Conservation (phyloP, 164 flowering plant species). For the Aristolochia californica region DNA sequence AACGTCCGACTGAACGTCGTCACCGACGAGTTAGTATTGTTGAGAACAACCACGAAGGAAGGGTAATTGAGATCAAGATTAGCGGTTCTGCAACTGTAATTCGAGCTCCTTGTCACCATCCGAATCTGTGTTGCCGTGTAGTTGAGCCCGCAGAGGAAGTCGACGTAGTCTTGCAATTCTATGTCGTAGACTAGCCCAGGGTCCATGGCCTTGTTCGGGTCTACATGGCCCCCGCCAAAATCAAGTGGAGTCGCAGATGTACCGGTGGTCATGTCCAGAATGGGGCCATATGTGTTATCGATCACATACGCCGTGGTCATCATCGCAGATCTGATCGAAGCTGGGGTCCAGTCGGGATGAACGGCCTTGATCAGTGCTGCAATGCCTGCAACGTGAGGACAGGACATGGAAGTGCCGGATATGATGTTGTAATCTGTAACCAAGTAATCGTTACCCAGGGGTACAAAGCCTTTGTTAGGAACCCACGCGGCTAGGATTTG, state of each 20-base stretch:
- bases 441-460: neutral
- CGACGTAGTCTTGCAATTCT: constrained; percentile 22
- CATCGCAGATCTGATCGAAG: constrained; percentile 10
- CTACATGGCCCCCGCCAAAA: constrained; percentile 31
- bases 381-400: constrained; percentile 8
- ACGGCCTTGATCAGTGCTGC: constrained; percentile 8
- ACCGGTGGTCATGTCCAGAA: constrained; percentile 7
- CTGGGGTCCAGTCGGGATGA: constrained; percentile 11
- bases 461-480: neutral
- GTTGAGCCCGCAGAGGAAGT: constrained; percentile 33
- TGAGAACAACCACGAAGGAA: constrained; percentile 16
- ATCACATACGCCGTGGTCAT: constrained; percentile 9
- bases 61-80: constrained; percentile 16
- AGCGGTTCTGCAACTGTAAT: constrained; percentile 2
- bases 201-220: constrained; percentile 36
- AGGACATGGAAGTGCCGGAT: constrained; percentile 14
- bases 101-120: neutral
- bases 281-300: constrained; percentile 9
- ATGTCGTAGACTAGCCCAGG: constrained; percentile 38
- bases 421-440: neutral
- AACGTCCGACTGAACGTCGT: constrained; percentile 16
- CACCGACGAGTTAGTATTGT: constrained; percentile 15
- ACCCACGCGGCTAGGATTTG: constrained; percentile 5
- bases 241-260: constrained; percentile 19
- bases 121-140: constrained; percentile 29